Conservation (phyloP, 306 rosid species). For the Castanopsis chinensis region DNA sequence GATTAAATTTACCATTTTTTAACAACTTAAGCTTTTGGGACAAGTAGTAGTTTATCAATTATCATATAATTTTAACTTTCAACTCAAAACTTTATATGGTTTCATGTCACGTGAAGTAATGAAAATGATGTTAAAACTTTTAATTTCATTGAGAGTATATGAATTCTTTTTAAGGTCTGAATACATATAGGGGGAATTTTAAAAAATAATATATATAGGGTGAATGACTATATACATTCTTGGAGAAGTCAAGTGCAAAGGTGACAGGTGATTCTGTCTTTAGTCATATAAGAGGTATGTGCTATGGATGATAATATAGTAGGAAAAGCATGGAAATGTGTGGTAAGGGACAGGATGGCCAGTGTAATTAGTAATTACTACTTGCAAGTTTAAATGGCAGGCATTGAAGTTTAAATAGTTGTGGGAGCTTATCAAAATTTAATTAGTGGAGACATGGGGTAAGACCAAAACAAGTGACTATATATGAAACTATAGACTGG, state of each 20-base stretch:
- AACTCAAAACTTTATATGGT: slow-evolving; percentile 2
- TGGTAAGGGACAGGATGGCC: background rate
- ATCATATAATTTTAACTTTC: background rate
- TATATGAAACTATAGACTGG: background rate
- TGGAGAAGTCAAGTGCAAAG: background rate
- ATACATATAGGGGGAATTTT: background rate
- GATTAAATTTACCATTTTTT: too few relatives aligned
- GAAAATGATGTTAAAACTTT: background rate
- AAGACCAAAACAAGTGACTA: background rate
- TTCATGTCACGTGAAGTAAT: slow-evolving; percentile 3
- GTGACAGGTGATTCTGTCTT: background rate
- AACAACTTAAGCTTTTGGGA: too few relatives aligned
- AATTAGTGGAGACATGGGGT: background rate
- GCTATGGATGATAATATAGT: background rate
- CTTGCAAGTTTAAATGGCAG: background rate
- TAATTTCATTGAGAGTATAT: background rate
- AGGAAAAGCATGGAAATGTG: background rate
- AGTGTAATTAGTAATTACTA: background rate
- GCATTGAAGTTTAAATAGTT: background rate
- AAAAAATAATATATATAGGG: background rate
- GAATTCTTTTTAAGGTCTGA: background rate
- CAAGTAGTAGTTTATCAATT: background rate
- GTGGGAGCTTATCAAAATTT: background rate
- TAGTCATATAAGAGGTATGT: background rate
- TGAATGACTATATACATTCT: background rate